Base-by-base conservation (phyloP, 1,284 basidiomycete genomes). In the Acaromyces ingoldii region DNA sequence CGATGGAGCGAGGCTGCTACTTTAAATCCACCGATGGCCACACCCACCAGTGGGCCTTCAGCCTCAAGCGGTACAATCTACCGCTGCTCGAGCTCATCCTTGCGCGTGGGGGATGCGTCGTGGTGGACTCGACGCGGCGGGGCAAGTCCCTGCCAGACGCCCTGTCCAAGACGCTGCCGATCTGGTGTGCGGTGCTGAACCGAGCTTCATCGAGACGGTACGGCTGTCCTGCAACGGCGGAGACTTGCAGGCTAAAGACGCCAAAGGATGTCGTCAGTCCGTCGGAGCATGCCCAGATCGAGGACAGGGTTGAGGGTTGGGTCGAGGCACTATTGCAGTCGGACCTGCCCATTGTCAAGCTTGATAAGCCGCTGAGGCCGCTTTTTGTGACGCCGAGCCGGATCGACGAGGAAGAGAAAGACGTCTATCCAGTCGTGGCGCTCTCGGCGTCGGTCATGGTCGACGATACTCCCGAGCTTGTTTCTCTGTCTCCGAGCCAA, bases 1-100 rank as follows among this genome's bases (percentile, higher is more conserved):
- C 66, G 4, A 80, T 83, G 41, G 68, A 78, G 9, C 76, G 71
- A 15, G 50, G 75, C 4, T 88, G 86, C 11, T 97, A 98, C 79
- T 97, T 96, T 82, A 98, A 98, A 76, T 93, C 91, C 0, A 96
- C 92, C 0, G 93, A 98, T 67, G 93, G 93, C 0, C 93, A 97
- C 68, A 86, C 83, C 58, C 82, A 83, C 47, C 76, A 78, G 48
- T 67, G 77, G 62, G 42, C 42, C 11, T 63, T 60, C 55, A 61
- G 60, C 29, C 34, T 71, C 21, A 68, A 70, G 56, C 65, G 93
- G 13, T 84, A 89, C 0, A 97, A 97, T 72, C 78, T 97, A 13
- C 85, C 89, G 49, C 76, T 97, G 0, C 77, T 96, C 1, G 77
- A 82, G 0, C 60, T 84, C 28, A 81, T 88, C 17, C 74, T 79